Base-by-base conservation (phyloP, 1,284 basidiomycete genomes). In the Puccinia sorghi region DNA sequence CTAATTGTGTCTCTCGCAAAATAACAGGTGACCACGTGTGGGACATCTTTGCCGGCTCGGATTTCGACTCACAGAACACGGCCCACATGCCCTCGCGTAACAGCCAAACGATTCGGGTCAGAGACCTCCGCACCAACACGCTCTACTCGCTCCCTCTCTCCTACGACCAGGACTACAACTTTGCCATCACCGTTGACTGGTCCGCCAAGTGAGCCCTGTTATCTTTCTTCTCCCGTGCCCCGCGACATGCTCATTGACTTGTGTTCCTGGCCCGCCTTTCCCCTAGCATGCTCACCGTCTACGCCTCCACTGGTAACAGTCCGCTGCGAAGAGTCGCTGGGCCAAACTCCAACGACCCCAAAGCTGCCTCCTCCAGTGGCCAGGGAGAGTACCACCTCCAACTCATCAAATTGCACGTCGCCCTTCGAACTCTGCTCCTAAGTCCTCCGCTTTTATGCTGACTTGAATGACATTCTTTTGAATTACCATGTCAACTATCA, bases 141-240 rank as follows among this genome's bases (percentile, higher is more conserved):
- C 13, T 72, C 17, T 41, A 22, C 6, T 41, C 70, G 39, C 13
- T 46, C 12, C 54, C 70, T 20, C 32, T 72, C 12, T 22, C 9
- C 4, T 56, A 72, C 52, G 15, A 43, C 17, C 37, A 39, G 20
- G 39, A 13, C 20, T 72, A 72, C 27, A 72, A 72, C 37, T 72
- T 72, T 72, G 70, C 52, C 27, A 57, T 72, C 17, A 59, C 70
- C 41, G 70, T 72, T 57, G 70, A 72, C 43, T 72, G 70, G 70
- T 17, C 11, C 25, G n/a, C 27, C 39, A 72, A 72, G 70, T 72
- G n/a, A 72, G 70, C 15, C 2, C 9, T 12, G 17, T 11, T 27
- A 15, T 46, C 17, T n/a, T 1, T 22, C 3, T 17, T 57, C 25
- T n/a, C 11, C 57, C 17, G 2, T 32, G 32, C 32, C n/a, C n/a